A percentile compares a stretch with the other conserved stretches of the same genome.
phyloP scores from a whole-genome alignment of 2,329 filamentous ascomycete genomes.

The Tolypocladium endophyticum region DNA sequence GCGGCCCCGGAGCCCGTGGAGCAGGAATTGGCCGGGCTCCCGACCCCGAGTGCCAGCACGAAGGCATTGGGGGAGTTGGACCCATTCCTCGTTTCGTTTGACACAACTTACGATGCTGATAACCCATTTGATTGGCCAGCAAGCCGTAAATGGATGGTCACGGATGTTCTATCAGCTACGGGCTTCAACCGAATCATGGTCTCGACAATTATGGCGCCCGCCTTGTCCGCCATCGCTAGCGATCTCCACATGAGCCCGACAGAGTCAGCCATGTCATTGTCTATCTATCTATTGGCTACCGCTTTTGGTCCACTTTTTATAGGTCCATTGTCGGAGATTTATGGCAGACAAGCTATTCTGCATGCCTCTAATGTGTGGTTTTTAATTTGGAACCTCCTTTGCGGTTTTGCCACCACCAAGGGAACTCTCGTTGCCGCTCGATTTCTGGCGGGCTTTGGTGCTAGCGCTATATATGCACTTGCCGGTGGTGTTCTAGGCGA shows the following conservation, averaged over 20 bases:
- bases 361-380: slow-evolving; percentile 37
- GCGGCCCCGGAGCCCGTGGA: no score
- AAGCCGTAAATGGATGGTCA: slow-evolving; percentile 36
- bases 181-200: slow-evolving; percentile 42
- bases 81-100: neutral
- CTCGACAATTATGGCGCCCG: slow-evolving; percentile 41
- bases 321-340: slow-evolving; percentile 36
- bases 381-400: slow-evolving; percentile 36
- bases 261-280: slow-evolving; percentile 36
- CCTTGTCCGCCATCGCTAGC: slow-evolving; percentile 33
- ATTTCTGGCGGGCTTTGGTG: slow-evolving; percentile 37
- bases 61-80: no score
- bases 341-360: slow-evolving; percentile 30
- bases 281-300: slow-evolving; percentile 30
- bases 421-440: slow-evolving; percentile 30
- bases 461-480: slow-evolving; percentile 32
- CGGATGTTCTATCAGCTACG: slow-evolving; percentile 34
- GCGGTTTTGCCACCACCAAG: slow-evolving; percentile 28
- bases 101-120: neutral
- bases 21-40: no score
- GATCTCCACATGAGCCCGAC: slow-evolving; percentile 39
- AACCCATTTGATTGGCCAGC: slow-evolving; percentile 17
- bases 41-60: no score
- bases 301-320: slow-evolving; percentile 33
- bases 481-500: slow-evolving; percentile 36